Base-by-base conservation (phyloP, 805 yeast species). In the Candida coquimbonensis region DNA sequence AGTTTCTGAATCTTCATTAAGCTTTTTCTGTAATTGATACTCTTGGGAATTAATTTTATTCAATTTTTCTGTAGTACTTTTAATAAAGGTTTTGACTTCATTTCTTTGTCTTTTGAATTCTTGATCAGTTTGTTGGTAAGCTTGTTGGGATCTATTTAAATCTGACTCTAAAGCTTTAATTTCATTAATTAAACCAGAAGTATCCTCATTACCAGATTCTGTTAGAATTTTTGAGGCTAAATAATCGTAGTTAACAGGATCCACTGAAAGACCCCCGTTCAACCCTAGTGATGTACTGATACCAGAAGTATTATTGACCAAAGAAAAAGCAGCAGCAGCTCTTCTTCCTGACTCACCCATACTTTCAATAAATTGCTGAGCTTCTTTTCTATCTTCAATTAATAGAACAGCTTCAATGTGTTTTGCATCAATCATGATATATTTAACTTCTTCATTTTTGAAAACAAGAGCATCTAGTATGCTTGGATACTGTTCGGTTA, bases 391-490 rank as follows among this genome's bases (percentile, higher is more conserved):
- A 43, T 78, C 68, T 1, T 72, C 70, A 16, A 78, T 68, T 36
- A 89, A 60, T 0, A 84, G 65, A 1, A 74, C 65, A 11, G 73
- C 69, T 56, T 90, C 95, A 39, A 86, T 73, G 38, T 65, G 69
- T 36, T 72, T 70, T 4, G 72, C 52, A 62, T 87, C 96, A 42
- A 89, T 80, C 39, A 89, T 61, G 2, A 83, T 64, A 53, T 77
- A 81, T 54, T 74, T 71, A 9, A 82, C 72, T 36, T 74, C 73
- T 37, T 75, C 78, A 48, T 80, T 69, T 0, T 70, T 66, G 46
- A 86, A 70, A 8, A 73, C 70, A 29, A 93, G 56, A 7, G 75
- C 77, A 59, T 88, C 93, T 5, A 79, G 58, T 7, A 89, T 53
- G 0, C 85, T 75, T 1, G 68, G 65, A 45, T 68, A 69, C 1